Percentiles rank a stretch among this genome's conserved stretches.
phyloP scores from a whole-genome alignment of 441 rosid species.

The Capsella rubella region DNA sequence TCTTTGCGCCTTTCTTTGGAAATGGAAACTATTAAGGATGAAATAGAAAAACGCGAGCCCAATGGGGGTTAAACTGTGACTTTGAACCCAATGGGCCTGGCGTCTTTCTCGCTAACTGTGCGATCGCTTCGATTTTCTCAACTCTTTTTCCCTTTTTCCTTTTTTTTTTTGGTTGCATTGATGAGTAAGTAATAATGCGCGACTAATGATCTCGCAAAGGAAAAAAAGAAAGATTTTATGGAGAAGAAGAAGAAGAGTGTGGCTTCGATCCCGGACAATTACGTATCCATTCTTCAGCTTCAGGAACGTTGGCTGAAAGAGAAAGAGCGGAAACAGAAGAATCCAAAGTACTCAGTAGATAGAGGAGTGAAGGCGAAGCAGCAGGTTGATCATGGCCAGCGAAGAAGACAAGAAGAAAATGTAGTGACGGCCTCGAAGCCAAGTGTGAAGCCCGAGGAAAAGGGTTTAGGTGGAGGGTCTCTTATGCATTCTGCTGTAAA shows the following conservation, averaged over 20 bases:
- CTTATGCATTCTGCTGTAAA: neutral
- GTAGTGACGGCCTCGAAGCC: constrained; percentile 15
- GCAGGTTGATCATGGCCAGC: constrained; percentile 7
- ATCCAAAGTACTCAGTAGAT: neutral
- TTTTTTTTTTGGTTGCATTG: neutral
- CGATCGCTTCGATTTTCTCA: constrained; percentile 1
- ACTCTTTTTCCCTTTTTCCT: neutral
- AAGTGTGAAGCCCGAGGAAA: constrained; percentile 3
- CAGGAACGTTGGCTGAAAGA: constrained; percentile 35
- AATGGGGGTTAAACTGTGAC: neutral
- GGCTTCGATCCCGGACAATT: constrained; percentile 32
- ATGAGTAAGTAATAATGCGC: neutral
- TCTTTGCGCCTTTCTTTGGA: neutral
- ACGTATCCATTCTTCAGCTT: constrained; percentile 40
- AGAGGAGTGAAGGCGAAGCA: constrained; percentile 25
- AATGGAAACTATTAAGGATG: no score
- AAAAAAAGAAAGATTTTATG: neutral
- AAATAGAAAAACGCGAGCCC: neutral
- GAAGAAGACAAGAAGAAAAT: constrained; percentile 6
- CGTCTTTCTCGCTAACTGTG: constrained; percentile 22
- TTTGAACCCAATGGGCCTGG: constrained; percentile 16
- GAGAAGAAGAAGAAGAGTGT: constrained; percentile 25
- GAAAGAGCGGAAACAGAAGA: constrained; percentile 31
- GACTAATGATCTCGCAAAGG: neutral
- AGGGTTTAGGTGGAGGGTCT: neutral